These are phyloP conservation scores for Aureobasidium sp. DNA, from an alignment of 2,329 filamentous ascomycete species.

Conservation along the genomic window DNA sequence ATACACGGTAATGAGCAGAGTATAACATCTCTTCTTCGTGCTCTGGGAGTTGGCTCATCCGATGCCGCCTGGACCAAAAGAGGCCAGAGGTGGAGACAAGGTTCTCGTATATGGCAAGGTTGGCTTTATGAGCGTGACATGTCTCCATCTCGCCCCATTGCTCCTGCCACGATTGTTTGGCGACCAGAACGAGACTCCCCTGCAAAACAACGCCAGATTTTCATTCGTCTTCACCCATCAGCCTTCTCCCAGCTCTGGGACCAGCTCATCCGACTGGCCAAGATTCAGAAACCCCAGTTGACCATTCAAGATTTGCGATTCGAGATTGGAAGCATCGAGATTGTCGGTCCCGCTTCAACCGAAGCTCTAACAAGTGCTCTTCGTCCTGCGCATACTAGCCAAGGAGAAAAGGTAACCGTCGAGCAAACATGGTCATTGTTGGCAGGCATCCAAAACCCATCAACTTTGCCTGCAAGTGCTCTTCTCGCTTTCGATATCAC, in stretches of 20 bases:
- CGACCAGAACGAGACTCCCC: constrained; percentile 38
- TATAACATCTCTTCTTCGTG: constrained; percentile 57
- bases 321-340: constrained; percentile 63
- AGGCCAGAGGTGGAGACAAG: constrained; percentile 63
- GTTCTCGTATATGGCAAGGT: constrained; percentile 48
- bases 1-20: constrained; percentile 59
- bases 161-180: constrained; percentile 70
- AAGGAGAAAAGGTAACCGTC: constrained; percentile 28
- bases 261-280: constrained; percentile 50
- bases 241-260: constrained; percentile 64
- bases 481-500: constrained; percentile 64
- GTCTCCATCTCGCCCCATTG: constrained; percentile 49
- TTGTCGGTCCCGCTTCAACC: constrained; percentile 66
- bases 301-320: constrained; percentile 62
- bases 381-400: constrained; percentile 34
- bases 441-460: constrained; percentile 56
- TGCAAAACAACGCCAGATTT: constrained; percentile 40
- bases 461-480: constrained; percentile 60
- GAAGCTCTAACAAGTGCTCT: constrained; percentile 68
- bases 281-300: constrained; percentile 53
- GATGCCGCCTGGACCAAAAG: constrained; percentile 52
- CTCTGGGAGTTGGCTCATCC: constrained; percentile 49
- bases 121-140: constrained; percentile 52
- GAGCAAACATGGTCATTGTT: constrained; percentile 44
- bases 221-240: constrained; percentile 75